Evolutionary conservation across 2,329 filamentous ascomycete genomes (phyloP), one percentile per base, ranked within the genome.

Genomic region (Fusarium nanum): DNA sequence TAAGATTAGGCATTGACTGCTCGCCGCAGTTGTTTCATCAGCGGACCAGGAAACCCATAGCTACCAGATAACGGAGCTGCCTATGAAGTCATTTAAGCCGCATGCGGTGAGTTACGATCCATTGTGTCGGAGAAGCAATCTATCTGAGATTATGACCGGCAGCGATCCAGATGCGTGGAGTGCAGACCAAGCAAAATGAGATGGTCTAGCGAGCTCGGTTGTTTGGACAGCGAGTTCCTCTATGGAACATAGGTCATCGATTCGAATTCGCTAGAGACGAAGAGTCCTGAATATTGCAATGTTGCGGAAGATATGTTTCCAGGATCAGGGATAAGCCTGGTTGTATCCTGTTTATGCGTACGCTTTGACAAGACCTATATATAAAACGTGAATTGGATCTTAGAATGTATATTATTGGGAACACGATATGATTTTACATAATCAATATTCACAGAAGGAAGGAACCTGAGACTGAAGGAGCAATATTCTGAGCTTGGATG

Each of bases 31-130:
- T 53, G 67, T 70, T 70, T 70, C 63, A 71, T 54, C 23, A 34
- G 23, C 7, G 46, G 56, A 41, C 57, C 42, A 48, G 62, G 53
- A 37, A 37, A n/a, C 18, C 34, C 34, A 37, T 23, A 41, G 20
- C 27, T 46, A n/a, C 52, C 44, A 25, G 28, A 22, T 14, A 23
- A 55, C 57, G 66, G 48, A 34, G 48, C 34, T 46, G 49, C 30
- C 25, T 37, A 67, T 62, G 32, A 70, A 69, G 66, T 70, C 66
- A 69, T 67, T 27, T 27, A 18, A 49, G 22, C 25, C 32, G 22
- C 12, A 23, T 49, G 20, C 30, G 20, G 30, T 20, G 40, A 32
- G 14, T 10, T 16, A 22, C 14, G 28, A 60, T 44, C 27, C 18
- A 37, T 66, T 12, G 16, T 49, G 49, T 56, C 40, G n/a, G 45